phyloP scores from a whole-genome alignment of 2,329 filamentous ascomycete genomes.

The Ascochyta koolunga region DNA sequence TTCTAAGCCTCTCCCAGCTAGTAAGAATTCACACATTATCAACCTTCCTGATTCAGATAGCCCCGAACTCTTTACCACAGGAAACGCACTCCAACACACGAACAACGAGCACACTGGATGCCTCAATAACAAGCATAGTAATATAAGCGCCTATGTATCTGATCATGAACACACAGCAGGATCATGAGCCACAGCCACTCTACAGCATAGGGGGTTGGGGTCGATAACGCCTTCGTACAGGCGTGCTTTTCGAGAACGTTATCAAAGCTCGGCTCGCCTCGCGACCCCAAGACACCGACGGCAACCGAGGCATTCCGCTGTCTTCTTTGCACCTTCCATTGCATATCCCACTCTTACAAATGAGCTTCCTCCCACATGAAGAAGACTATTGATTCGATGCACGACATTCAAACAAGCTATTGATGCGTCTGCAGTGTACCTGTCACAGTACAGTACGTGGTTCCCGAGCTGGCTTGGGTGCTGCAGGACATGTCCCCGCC shows the following conservation, averaged over 20 bases:
- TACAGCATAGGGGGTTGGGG: background rate
- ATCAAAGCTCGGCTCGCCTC: conserved; percentile 27
- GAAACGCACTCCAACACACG: background rate
- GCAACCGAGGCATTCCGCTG: conserved; percentile 30
- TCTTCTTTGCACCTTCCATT: conserved; percentile 27
- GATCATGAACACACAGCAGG: background rate
- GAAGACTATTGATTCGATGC: conserved; percentile 15
- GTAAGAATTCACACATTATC: background rate
- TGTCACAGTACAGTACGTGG: conserved; percentile 20
- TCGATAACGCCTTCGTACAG: conserved; percentile 7
- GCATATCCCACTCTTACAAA: conserved; percentile 29
- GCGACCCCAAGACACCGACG: conserved; percentile 17
- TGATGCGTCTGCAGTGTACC: conserved; percentile 25
- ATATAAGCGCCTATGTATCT: conserved; percentile 5
- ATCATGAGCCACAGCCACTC: conserved; percentile 11
- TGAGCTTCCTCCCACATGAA: background rate
- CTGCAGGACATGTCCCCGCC: conserved; percentile 9
- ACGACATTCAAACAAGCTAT: conserved; percentile 25
- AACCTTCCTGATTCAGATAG: conserved; percentile 18
- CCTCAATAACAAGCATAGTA: conserved; percentile 15
- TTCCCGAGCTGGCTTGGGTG: background rate
- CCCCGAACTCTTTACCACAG: conserved; percentile 2
- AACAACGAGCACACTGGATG: background rate
- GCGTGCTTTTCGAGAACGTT: conserved; percentile 22
- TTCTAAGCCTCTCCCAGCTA: conserved; percentile 8